phyloP scores from a whole-genome alignment of 2,329 filamentous ascomycete species.

The Cephalotrichum gorgonifer region DNA sequence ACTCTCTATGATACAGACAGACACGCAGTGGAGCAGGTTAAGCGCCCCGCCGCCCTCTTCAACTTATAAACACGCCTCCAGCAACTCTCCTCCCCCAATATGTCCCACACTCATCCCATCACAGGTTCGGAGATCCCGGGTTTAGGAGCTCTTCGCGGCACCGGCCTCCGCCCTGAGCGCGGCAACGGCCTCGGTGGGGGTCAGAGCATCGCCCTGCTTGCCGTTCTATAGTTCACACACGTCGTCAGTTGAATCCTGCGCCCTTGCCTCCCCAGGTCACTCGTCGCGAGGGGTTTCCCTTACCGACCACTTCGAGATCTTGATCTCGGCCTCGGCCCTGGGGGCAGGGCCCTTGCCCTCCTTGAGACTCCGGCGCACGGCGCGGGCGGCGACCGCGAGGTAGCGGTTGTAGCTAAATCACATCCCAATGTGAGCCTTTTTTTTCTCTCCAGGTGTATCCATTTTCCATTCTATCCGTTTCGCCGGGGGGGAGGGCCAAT shows the following conservation, averaged over 20 bases:
- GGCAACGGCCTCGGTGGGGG: constrained; percentile 49
- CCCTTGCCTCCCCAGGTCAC: background rate
- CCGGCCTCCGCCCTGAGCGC: constrained; percentile 25
- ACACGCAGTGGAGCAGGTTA: background rate
- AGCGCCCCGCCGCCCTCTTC: background rate
- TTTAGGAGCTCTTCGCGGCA: constrained; percentile 18
- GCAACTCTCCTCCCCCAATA: background rate
- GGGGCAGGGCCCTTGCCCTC: constrained; percentile 80
- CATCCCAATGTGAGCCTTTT: constrained; percentile 20
- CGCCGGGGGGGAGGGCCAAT: background rate
- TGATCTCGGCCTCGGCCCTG: constrained; percentile 78
- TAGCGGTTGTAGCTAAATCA: constrained; percentile 93
- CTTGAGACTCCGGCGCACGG: constrained; percentile 93
- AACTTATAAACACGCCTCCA: background rate
- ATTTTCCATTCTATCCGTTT: background rate
- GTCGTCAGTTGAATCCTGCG: background rate
- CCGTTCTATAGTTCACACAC: constrained; percentile 61
- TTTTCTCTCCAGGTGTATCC: no score
- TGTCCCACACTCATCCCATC: background rate
- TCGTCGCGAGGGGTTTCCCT: constrained; percentile 30
- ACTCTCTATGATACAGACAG: constrained; percentile 6
- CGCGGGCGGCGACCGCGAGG: constrained; percentile 87
- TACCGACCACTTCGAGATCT: constrained; percentile 94
- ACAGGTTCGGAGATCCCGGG: background rate
- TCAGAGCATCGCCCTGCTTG: constrained; percentile 83